phyloP scores from a whole-genome alignment of 2,329 filamentous ascomycete species.

The Colletotrichum falcatum region DNA sequence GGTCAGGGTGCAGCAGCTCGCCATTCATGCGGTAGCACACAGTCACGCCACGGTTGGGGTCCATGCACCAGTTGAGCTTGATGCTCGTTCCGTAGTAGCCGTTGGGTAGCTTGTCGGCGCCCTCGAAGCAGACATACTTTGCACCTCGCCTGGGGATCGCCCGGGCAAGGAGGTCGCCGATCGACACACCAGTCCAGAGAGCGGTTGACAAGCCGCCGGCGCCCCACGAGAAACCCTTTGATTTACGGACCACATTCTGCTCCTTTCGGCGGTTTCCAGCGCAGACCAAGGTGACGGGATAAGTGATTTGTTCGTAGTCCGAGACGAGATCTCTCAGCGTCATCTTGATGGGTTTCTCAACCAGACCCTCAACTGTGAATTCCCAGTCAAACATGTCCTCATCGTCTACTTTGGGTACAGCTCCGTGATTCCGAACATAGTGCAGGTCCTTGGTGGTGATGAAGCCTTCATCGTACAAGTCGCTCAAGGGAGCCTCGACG shows the following conservation, averaged over 20 bases:
- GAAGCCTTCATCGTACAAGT: constrained; percentile 84
- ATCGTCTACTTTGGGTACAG: constrained; percentile 81
- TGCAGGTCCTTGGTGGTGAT: constrained; percentile 89
- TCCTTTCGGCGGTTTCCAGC: constrained; percentile 94
- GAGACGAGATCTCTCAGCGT: constrained; percentile 78
- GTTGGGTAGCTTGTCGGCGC: constrained; percentile 88
- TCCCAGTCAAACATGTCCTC: constrained; percentile 82
- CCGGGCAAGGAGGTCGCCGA: constrained; percentile 76
- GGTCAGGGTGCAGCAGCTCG: constrained; percentile 81
- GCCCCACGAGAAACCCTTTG: constrained; percentile 95
- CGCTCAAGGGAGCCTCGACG: constrained; percentile 83
- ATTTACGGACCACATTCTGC: constrained; percentile 90
- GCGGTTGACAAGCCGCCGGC: constrained; percentile 88
- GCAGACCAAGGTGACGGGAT: constrained; percentile 89
- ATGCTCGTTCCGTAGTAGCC: constrained; percentile 90
- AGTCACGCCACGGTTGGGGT: constrained; percentile 85
- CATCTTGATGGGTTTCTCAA: constrained; percentile 79
- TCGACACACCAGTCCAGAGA: constrained; percentile 85
- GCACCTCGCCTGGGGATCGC: constrained; percentile 78
- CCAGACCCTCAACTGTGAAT: constrained; percentile 85
- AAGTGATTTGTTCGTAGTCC: constrained; percentile 84
- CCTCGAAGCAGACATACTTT: constrained; percentile 90
- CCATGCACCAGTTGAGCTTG: constrained; percentile 89
- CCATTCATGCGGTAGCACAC: constrained; percentile 94
- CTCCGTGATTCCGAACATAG: constrained; percentile 91